phyloP scores from a whole-genome alignment of 2,329 filamentous ascomycete species.

The Macrophomina pseudophaseolina region DNA sequence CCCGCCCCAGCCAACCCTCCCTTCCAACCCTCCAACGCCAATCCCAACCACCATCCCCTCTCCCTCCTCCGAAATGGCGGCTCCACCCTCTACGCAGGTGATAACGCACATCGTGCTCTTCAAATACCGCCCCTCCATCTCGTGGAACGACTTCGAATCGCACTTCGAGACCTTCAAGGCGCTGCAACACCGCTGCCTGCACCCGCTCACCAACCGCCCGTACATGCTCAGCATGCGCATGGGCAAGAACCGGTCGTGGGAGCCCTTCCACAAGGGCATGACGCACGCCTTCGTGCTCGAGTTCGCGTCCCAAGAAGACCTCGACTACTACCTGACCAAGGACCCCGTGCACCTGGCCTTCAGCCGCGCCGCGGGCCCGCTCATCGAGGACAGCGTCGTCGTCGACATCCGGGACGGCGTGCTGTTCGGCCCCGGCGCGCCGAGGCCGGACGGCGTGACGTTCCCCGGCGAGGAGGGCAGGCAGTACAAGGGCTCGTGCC shows the following conservation, averaged over 20 bases:
- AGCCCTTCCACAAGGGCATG: slow-evolving; percentile 57
- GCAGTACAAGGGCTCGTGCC: slow-evolving; percentile 37
- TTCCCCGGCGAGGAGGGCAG: slow-evolving; percentile 14
- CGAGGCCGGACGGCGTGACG: slow-evolving; percentile 29
- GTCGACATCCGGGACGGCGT: slow-evolving; percentile 63
- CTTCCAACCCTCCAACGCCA: too few species aligned
- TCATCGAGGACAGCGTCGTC: slow-evolving; percentile 62
- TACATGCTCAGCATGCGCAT: slow-evolving; percentile 58
- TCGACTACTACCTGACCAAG: slow-evolving; percentile 69
- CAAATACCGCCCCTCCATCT: slow-evolving; percentile 62
- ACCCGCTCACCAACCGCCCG: slow-evolving; percentile 61
- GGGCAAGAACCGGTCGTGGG: slow-evolving; percentile 58
- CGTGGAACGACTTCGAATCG: slow-evolving; percentile 58
- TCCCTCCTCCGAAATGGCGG: slow-evolving; percentile 55
- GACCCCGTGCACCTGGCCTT: slow-evolving; percentile 70
- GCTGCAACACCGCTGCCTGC: slow-evolving; percentile 62
- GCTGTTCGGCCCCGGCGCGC: slow-evolving; percentile 37
- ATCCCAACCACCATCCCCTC: neutral
- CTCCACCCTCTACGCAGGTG: slow-evolving; percentile 7
- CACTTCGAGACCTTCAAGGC: slow-evolving; percentile 51
- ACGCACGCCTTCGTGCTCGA: slow-evolving; percentile 73
- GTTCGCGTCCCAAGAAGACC: slow-evolving; percentile 68
- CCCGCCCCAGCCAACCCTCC: neutral
- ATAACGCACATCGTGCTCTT: slow-evolving; percentile 72
- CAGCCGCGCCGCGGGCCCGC: slow-evolving; percentile 56